A percentile compares a stretch with the other conserved stretches of the same genome.
Conservation (phyloP, 371 early-diverging fungal genomes). For the Apophysomyces variabilis region DNA sequence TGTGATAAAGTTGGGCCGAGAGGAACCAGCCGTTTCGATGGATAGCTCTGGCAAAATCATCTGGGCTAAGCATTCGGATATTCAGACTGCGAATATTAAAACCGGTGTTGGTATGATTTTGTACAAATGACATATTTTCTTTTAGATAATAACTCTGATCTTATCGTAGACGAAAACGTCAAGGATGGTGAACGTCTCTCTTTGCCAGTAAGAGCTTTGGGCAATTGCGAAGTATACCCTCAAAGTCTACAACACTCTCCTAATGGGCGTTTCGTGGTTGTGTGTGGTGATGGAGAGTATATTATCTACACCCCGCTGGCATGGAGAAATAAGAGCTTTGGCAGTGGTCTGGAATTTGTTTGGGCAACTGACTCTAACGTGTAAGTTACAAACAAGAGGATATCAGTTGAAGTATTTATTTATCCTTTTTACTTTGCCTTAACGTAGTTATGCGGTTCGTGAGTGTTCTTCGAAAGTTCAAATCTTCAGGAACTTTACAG, state of each 20-base stretch:
- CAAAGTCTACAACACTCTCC: slow-evolving; percentile 96
- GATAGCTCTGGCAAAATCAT: slow-evolving; percentile 96
- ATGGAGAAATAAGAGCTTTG: slow-evolving; percentile 99
- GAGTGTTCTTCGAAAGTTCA: slow-evolving; percentile 87
- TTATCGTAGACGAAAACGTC: slow-evolving; percentile 63
- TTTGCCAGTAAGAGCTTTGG: slow-evolving; percentile 91
- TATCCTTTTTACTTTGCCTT: too few species aligned
- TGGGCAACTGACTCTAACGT: slow-evolving; percentile 96
- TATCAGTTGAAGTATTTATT: too few species aligned
- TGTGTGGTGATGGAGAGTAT: slow-evolving; percentile 98
- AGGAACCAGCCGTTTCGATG: slow-evolving; percentile 98
- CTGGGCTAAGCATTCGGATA: slow-evolving; percentile 97
- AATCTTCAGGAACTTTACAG: slow-evolving; percentile 93
- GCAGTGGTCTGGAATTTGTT: slow-evolving; percentile 93
- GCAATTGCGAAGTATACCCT: slow-evolving; percentile 97
- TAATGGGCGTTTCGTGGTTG: slow-evolving; percentile 97
- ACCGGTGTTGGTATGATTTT: slow-evolving; percentile 57
- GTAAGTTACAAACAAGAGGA: slow-evolving; percentile 34
- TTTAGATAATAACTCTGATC: too few species aligned
- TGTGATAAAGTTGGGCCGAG: slow-evolving; percentile 91
- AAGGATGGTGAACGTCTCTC: slow-evolving; percentile 93
- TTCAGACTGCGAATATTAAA: slow-evolving; percentile 94
- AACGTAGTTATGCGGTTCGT: slow-evolving; percentile 84
- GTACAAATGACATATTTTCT: too few species aligned
- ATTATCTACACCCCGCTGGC: slow-evolving; percentile 99